Conservation (phyloP, 163 green algal genomes). For the Chloromonas sp. region DNA sequence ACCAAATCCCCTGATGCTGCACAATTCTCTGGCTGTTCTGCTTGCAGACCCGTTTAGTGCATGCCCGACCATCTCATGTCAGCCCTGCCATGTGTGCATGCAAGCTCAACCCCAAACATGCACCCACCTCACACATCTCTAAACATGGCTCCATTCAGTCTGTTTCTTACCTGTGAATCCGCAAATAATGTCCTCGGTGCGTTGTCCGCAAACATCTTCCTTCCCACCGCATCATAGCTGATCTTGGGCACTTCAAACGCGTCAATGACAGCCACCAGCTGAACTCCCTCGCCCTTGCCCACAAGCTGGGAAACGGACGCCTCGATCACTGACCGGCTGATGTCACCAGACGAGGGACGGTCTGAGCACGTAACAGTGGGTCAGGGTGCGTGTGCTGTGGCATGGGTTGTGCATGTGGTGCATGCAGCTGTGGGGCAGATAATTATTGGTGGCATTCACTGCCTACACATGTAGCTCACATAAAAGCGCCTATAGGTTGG, state of each 20-base stretch:
- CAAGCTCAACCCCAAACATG: not conserved
- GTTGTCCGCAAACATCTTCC: conserved; percentile 55
- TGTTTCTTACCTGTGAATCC: conserved; percentile 12
- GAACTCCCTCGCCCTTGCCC: conserved; percentile 7
- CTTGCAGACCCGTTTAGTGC: too few relatives aligned
- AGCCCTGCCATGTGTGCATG: not conserved
- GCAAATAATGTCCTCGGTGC: conserved; percentile 28
- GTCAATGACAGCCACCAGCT: conserved; percentile 49
- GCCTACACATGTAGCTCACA: not conserved
- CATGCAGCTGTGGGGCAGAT: not conserved
- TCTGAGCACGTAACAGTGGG: not conserved
- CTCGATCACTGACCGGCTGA: conserved; percentile 8
- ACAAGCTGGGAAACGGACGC: conserved; percentile 14
- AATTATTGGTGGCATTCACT: not conserved
- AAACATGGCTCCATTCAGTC: not conserved
- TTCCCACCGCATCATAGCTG: conserved; percentile 57
- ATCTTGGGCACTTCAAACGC: conserved; percentile 65
- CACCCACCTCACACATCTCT: not conserved
- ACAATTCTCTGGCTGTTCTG: too few relatives aligned
- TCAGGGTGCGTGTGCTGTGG: not conserved
- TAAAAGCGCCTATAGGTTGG: not conserved
- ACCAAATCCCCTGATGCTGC: too few relatives aligned
- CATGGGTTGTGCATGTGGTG: not conserved
- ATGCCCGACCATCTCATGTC: too few relatives aligned
- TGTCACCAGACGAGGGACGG: not conserved